Conservation (phyloP, 345 rosid species). For the Geranium rotundifolium region DNA sequence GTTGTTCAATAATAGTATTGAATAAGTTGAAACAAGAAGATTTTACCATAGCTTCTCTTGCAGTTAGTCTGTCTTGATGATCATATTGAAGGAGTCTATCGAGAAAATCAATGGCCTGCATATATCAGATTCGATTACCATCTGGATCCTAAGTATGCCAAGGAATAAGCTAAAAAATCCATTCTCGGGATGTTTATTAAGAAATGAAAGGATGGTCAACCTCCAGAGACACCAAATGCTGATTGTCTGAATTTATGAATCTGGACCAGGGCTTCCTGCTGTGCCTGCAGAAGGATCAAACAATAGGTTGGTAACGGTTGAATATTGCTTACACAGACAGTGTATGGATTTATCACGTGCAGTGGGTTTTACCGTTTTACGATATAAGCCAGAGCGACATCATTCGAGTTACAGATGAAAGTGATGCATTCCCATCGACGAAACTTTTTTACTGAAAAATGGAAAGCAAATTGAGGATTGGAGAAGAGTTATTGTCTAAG, state of each 20-base stretch:
- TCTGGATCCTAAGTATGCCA: constrained; percentile 4
- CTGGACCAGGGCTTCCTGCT: constrained; percentile 89
- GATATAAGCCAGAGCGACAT: too few species aligned
- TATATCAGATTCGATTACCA: constrained; percentile 6
- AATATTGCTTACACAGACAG: background rate
- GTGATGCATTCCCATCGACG: background rate
- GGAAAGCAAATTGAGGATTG: background rate
- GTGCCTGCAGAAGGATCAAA: constrained; percentile 46
- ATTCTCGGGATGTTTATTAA: background rate
- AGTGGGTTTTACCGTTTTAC: background rate
- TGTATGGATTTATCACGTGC: background rate
- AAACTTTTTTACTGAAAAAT: background rate
- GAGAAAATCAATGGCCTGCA: constrained; percentile 88
- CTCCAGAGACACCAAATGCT: constrained; percentile 88
- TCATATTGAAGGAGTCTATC: constrained; percentile 81
- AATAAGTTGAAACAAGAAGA: constrained; percentile 3
- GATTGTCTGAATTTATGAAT: constrained; percentile 78
- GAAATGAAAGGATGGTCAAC: constrained; percentile 17
- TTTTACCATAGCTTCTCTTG: constrained; percentile 86
- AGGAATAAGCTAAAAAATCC: background rate
- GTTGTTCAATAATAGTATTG: background rate
- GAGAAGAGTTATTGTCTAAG: constrained; percentile 4
- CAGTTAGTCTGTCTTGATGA: constrained; percentile 90
- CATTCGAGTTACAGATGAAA: background rate
- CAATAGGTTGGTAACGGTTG: background rate